phyloP scores from a whole-genome alignment of 331 rosid species.

The Erythrophleum ivorense region DNA sequence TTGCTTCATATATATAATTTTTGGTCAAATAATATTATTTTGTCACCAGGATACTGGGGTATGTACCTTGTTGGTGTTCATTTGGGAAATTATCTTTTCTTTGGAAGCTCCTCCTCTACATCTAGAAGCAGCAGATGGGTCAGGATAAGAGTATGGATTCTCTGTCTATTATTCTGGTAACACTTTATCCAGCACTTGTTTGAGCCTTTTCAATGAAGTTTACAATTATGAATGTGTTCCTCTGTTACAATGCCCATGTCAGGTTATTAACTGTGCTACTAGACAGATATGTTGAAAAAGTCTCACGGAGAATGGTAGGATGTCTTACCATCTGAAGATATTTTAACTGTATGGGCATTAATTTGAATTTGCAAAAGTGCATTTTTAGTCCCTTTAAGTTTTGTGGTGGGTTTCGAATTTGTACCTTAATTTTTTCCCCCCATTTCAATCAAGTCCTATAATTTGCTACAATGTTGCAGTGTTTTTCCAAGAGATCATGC shows the following conservation, averaged over 20 bases:
- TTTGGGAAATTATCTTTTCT: constrained; percentile 76
- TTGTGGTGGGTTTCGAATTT: not conserved
- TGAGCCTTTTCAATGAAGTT: constrained; percentile 15
- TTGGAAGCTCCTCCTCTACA: constrained; percentile 52
- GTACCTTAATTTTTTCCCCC: not conserved
- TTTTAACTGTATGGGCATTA: constrained; percentile 3
- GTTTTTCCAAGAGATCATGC: not conserved
- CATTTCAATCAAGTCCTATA: too few relatives aligned
- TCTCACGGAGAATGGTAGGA: constrained; percentile 80
- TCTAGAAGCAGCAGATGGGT: constrained; percentile 62
- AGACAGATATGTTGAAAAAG: constrained; percentile 72
- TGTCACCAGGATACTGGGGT: constrained; percentile 84
- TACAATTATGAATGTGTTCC: constrained; percentile 17
- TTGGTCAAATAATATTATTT: constrained; percentile 17
- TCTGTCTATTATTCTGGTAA: constrained; percentile 55
- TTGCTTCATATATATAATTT: not conserved
- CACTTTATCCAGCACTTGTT: constrained; percentile 34
- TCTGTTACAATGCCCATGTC: constrained; percentile 36
- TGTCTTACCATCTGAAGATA: constrained; percentile 17
- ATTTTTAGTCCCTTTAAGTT: not conserved
- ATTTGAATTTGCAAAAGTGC: not conserved
- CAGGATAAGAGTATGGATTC: constrained; percentile 59
- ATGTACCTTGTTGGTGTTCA: constrained; percentile 88
- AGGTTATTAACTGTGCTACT: constrained; percentile 77
- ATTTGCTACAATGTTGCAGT: not conserved